Conservation (phyloP, 2,329 filamentous ascomycete genomes). For the Fusarium globosum region DNA sequence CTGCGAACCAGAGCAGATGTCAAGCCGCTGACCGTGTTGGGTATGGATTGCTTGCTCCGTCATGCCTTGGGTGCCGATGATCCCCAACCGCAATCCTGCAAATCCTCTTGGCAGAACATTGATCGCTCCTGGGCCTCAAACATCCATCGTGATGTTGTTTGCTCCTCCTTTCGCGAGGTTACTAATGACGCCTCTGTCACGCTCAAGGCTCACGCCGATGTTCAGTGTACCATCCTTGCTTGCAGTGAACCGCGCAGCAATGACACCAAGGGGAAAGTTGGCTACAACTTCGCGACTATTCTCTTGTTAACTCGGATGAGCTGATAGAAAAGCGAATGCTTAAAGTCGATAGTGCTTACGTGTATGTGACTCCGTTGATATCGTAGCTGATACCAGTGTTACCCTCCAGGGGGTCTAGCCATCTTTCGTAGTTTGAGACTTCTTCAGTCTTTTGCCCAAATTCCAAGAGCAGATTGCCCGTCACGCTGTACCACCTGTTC, state of each 20-base stretch:
- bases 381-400: not conserved
- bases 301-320: accelerated
- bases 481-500: not conserved
- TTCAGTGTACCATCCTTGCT: accelerated
- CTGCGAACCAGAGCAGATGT: too few relatives aligned
- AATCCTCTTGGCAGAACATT: too few relatives aligned
- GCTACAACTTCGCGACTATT: not conserved
- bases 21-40: too few relatives aligned
- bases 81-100: too few relatives aligned
- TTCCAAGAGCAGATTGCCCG: not conserved
- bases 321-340: accelerated
- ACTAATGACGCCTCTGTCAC: not conserved
- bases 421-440: not conserved
- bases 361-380: not conserved
- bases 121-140: too few relatives aligned
- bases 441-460: not conserved
- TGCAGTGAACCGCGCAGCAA: not conserved
- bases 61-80: too few relatives aligned
- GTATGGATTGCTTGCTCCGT: too few relatives aligned
- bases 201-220: not conserved
- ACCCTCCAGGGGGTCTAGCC: not conserved
- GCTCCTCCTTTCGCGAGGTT: accelerated
- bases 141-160: too few relatives aligned
- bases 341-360: not conserved
- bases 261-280: not conserved